These are phyloP conservation scores for Colletotrichum cordylinicola DNA, from an alignment of 2,329 filamentous ascomycete genomes.

Conservation along the genomic window DNA sequence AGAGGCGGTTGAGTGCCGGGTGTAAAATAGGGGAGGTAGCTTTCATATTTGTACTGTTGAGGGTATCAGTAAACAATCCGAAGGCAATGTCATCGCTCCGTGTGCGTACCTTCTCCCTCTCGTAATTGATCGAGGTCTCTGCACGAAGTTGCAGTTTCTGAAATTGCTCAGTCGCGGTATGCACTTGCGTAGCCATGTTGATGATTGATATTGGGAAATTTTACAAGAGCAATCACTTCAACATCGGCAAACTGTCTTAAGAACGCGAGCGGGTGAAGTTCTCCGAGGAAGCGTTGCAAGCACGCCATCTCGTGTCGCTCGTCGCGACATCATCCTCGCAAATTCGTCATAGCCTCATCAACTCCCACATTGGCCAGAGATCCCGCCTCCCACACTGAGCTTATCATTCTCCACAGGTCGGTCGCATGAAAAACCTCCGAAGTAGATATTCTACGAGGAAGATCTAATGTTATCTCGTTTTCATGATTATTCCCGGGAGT, in stretches of 20 bases:
- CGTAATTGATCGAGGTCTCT: not conserved
- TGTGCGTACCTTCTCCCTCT: not conserved
- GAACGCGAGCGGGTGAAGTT: not conserved
- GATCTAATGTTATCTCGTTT: not conserved
- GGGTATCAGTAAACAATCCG: not conserved
- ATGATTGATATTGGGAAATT: not conserved
- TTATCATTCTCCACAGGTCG: not conserved
- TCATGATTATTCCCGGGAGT: not conserved
- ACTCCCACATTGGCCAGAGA: not conserved
- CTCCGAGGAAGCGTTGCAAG: not conserved
- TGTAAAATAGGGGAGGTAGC: not conserved
- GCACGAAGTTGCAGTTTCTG: not conserved
- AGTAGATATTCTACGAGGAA: not conserved
- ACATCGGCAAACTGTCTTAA: not conserved
- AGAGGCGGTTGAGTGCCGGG: conserved; percentile 47
- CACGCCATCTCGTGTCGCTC: not conserved
- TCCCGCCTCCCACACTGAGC: not conserved
- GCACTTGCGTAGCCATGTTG: not conserved
- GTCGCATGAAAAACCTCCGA: not conserved
- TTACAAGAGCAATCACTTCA: not conserved
- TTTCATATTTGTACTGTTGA: not conserved
- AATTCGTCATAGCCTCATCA: not conserved
- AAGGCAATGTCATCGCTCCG: accelerated
- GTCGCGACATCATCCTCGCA: not conserved
- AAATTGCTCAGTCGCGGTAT: not conserved